Conservation (phyloP, 2,329 filamentous ascomycete species). For the Ophiosphaerella herpotricha region DNA sequence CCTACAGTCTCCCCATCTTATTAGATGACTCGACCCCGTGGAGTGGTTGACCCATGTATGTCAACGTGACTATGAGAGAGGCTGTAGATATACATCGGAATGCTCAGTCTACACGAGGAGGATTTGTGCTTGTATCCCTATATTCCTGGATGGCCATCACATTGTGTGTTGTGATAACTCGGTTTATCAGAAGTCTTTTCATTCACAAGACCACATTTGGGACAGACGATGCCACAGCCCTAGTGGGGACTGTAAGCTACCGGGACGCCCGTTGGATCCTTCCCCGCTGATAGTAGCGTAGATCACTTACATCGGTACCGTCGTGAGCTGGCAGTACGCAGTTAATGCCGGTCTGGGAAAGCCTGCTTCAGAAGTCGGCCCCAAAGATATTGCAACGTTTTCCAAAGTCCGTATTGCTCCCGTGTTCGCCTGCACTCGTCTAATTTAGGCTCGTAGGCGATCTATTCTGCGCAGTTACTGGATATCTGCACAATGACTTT, state of each 20-base stretch:
- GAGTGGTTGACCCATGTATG: background rate
- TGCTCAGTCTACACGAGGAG: conserved; percentile 10
- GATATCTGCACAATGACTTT: conserved; percentile 16
- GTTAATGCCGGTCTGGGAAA: conserved; percentile 22
- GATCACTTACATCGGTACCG: conserved; percentile 15
- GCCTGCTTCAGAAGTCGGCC: conserved; percentile 4
- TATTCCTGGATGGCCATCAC: conserved; percentile 24
- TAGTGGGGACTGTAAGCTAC: conserved; percentile 17
- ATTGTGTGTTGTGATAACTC: conserved; percentile 12
- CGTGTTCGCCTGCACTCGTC: background rate
- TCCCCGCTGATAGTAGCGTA: conserved; percentile 6
- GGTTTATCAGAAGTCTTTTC: conserved; percentile 12
- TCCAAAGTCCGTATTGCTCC: conserved; percentile 15
- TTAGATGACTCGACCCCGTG: too few relatives aligned
- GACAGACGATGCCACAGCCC: conserved; percentile 18
- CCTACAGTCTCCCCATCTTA: background rate
- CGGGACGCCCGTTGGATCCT: background rate
- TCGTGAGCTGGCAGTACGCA: conserved; percentile 19
- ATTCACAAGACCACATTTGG: conserved; percentile 20
- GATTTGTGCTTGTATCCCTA: conserved; percentile 21
- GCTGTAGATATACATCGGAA: conserved; percentile 9
- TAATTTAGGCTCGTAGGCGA: conserved; percentile 9
- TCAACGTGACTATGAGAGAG: background rate
- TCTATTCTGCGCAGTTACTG: conserved; percentile 15
- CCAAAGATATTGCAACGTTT: conserved; percentile 7